Evolutionary conservation across 352 stramenopile species (phyloP).

Genomic region (Globisporangium canariense): DNA sequence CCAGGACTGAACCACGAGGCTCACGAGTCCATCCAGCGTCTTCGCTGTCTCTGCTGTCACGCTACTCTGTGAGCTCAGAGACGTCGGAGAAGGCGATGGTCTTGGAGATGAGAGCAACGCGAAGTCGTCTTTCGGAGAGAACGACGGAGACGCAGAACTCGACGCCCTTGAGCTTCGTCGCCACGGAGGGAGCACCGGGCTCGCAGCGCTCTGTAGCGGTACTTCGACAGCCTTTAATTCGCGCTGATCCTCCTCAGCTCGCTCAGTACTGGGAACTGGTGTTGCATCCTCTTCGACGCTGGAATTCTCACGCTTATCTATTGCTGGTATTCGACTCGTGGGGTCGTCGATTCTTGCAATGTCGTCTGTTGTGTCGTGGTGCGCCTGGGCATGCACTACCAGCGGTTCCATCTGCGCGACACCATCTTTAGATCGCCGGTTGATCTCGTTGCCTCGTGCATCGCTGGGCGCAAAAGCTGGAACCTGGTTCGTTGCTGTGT

Average conservation of each 20-base stretch:
- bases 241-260: not conserved
- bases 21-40: conserved; percentile 19
- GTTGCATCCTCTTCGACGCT: not conserved
- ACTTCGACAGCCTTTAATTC: not conserved
- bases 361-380: not conserved
- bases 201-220: not conserved
- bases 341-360: not conserved
- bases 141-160: not conserved
- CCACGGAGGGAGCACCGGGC: conserved; percentile 4
- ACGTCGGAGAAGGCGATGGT: not conserved
- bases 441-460: not conserved
- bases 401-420: not conserved
- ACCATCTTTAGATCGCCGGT: not conserved
- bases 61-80: conserved; percentile 11
- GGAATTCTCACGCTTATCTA: not conserved
- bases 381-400: no score
- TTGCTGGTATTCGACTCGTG: not conserved
- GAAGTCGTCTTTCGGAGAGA: not conserved
- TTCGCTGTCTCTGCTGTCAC: conserved; percentile 14
- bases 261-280: not conserved
- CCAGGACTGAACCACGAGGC: conserved; percentile 20
- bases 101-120: not conserved
- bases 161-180: not conserved
- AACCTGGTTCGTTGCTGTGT: not conserved
- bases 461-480: not conserved